phyloP scores from a whole-genome alignment of 75 land plant genomes.

The Chamaecyparis obtusa region DNA sequence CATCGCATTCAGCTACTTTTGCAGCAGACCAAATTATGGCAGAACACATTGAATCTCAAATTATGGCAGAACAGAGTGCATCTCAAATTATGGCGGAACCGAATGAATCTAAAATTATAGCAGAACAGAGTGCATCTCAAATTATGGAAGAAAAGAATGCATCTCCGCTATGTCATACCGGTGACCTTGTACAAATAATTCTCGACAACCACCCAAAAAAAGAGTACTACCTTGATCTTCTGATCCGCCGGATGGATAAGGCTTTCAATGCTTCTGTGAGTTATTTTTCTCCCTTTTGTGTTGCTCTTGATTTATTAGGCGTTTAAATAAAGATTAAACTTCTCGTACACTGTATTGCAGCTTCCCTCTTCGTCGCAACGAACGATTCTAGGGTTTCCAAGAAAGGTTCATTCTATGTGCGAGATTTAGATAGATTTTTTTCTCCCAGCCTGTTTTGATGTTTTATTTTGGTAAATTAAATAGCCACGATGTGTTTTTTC shows the following conservation, averaged over 20 bases:
- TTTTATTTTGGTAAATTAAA: neutral
- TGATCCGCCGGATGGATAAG: neutral
- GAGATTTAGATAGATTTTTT: neutral
- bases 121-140: too few species aligned
- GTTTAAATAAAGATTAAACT: neutral
- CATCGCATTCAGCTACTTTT: too few species aligned
- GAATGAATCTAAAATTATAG: neutral
- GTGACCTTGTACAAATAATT: neutral
- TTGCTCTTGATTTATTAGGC: neutral
- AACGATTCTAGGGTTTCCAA: neutral
- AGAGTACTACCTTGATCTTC: neutral
- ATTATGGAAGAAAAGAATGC: neutral
- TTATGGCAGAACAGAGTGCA: too few species aligned
- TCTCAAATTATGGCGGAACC: neutral
- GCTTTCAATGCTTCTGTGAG: neutral
- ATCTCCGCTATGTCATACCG: neutral
- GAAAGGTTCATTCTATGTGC: neutral
- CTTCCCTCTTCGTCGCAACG: neutral
- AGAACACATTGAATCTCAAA: too few species aligned
- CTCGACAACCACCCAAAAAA: neutral
- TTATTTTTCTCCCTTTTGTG: neutral
- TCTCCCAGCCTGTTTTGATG: too few species aligned
- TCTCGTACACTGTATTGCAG: neutral
- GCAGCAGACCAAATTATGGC: too few species aligned
- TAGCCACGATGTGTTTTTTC: neutral